Base-by-base conservation (phyloP, 768 basidiomycete genomes). In the Trametes meyenii region DNA sequence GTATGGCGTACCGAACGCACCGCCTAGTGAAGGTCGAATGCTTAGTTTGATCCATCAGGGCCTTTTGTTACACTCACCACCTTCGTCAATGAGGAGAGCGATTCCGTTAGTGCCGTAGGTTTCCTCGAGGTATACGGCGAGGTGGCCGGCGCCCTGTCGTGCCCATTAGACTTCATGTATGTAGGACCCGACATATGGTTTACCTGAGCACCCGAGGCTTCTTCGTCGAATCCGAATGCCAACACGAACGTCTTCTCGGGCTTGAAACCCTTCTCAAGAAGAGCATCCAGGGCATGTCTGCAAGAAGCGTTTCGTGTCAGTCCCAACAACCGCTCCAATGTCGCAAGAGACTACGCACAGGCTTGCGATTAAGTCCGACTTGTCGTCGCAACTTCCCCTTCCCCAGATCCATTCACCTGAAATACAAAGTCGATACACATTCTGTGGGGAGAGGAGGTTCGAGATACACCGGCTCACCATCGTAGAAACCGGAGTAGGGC, bases 31-130 rank as follows among this genome's bases (percentile, higher is more conserved):
- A 70, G 17, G n/a, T 16, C 36, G 6, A 36, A 3, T 24, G 21
- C 12, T 10, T 13, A 23, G 13, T 24, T 23, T 23, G 21, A 45
- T 10, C 45, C n/a, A 23, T 6, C 13, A 21, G 10, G 24, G 2
- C 24, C 44, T 7, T 43, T 11, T 8, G 10, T 12, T 5, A 33
- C 19, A 71, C 78, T 70, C 72, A 86, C 92, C 84, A 26, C 95
- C 95, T 78, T 98, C 96, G 69, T 98, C 96, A 29, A 98, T 80
- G 45, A 97, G 72, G 69, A 96, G 79, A 0, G 90, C 85, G 69
- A 93, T 85, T 5, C 84, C 82, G 68, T 93, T 73, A 55, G 81
- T 71, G 39, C 94, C 94, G 69, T 91, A 95, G 13, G 76, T 79
- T 2, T 78, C 66, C 50, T 84, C 71, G 24, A 97, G 74, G 49